Evolutionary conservation across 176 grass and related monocot genomes (phyloP), one percentile per base, ranked within the genome.

Genomic region (Metroxylon sagu): DNA sequence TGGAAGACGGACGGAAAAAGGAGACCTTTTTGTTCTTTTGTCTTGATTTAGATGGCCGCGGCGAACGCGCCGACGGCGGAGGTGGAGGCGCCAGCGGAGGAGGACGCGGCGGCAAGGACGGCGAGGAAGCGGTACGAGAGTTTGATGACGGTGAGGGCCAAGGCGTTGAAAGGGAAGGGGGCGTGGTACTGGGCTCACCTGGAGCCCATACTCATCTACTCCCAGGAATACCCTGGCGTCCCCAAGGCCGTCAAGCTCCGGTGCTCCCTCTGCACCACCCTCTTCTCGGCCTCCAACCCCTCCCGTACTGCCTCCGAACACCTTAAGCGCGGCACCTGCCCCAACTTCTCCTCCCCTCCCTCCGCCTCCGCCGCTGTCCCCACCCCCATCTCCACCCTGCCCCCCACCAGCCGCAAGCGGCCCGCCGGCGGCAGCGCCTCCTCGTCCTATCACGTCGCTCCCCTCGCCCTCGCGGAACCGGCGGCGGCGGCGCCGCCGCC

Each of bases 171-270:
- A 60, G 88, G 88, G 7, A 91, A 87, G 71, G 88, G 83, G 48
- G 83, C 79, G 14, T 91, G 82, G 88, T 87, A 87, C 69, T 87
- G 88, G 88, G 79, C 76, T 14, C 83, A 91, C 73, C 88, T 91
- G 4, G 88, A 91, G 61, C 83, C 88, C 16, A 81, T 82, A 5
- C 80, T 87, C 25, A 76, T 75, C 0, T 76, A 76, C 52, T 70
- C 65, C 21, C 63, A 80, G 0, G 73, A 25, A 3, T 78, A 83
- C 27, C 35, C 35, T 1, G 80, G 88, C 2, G 72, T 67, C 3
- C 77, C 89, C 58, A 71, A 81, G 70, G 51, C 66, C 3, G 74
- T 76, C 1, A 56, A 69, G 16, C 83, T 93, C 6, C 85, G 80
- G 5, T 89, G 85, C 68, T 56, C 30, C 17, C 77, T 89, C 8